Base-by-base conservation (phyloP, 2,329 filamentous ascomycete genomes). In the Fonsecaea pugnacius region DNA sequence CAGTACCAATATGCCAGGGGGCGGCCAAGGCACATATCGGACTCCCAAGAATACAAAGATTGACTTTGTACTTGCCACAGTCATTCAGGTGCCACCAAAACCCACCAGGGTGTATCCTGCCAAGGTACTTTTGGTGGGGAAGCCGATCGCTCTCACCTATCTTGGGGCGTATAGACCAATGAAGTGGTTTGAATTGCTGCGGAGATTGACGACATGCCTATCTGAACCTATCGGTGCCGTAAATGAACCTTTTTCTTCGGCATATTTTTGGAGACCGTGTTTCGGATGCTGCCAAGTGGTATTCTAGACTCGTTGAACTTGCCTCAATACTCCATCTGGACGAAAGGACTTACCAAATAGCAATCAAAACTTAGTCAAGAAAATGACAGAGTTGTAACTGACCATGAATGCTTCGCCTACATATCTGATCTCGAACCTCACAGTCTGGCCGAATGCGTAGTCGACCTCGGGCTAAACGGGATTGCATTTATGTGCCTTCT, bases 141-240 rank as follows among this genome's bases (percentile, higher is more conserved):
- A 14, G 4, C 8, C 21, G 43, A 48, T 48, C 43, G 18, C 43
- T 24, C 18, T 48, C 18, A 48, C 56, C 56, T 58, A 58, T 58
- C 56, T 58, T 50, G 18, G 32, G 35, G 36, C n/a, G 27, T 35
- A 40, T 21, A n/a, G 33, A 50, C 56, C 56, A 58, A 58, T 58
- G 16, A 38, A 18, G 48, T 21, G 3, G 43, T 48, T 5, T 27
- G 18, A 9, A 50, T 18, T 14, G 27, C 32, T 58, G 38, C n/a
- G 56, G 48, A 48, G n/a, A 35, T 58, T 33, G 48, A 21, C 43
- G 43, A 48, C 43, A 58, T 48, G 56, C 56, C 56, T 58, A 58
- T 58, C 56, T 58, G 18, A 33, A 58, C 56, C 56, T 58, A 58
- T 58, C 56, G 32, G 40, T 58, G n/a, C 43, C 43, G 24, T 16